Evolutionary conservation across 2,329 filamentous ascomycete species (phyloP).

Genomic region (Neocatenulostroma microsporum): DNA sequence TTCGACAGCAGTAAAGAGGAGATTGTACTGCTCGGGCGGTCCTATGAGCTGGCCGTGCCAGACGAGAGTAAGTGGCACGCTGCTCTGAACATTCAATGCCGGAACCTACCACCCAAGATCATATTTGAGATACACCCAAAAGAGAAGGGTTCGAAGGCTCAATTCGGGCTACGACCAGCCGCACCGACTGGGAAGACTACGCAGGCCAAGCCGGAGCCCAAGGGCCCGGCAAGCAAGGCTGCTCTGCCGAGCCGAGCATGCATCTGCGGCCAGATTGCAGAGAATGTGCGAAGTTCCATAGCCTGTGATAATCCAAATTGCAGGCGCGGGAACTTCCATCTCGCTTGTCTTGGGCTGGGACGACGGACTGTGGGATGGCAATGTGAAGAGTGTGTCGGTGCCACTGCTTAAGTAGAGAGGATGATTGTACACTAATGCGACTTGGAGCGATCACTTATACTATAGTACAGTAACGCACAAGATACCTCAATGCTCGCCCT

Average conservation of each 20-base stretch:
- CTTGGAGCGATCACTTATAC: too few relatives aligned
- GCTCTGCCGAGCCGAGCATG: constrained; percentile 1
- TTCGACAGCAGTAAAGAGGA: not conserved
- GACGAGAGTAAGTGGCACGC: too few relatives aligned
- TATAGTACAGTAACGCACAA: too few relatives aligned
- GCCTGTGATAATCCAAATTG: constrained; percentile 20
- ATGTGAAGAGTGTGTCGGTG: constrained; percentile 19
- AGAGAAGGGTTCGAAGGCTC: not conserved
- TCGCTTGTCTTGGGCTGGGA: constrained; percentile 19
- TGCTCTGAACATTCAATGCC: not conserved
- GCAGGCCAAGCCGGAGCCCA: not conserved
- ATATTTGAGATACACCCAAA: not conserved
- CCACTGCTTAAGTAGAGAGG: too few relatives aligned
- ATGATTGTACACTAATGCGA: too few relatives aligned
- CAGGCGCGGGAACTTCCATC: constrained; percentile 16
- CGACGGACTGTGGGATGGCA: constrained; percentile 12
- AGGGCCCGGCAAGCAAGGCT: not conserved
- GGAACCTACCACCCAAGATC: too few relatives aligned
- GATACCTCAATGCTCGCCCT: too few relatives aligned
- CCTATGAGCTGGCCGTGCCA: too few relatives aligned
- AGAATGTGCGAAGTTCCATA: constrained; percentile 5
- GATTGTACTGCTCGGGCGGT: not conserved
- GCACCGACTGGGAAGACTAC: not conserved
- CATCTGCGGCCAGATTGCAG: constrained; percentile 3
- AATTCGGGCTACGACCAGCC: not conserved